Evolutionary conservation across 2,329 filamentous ascomycete genomes (phyloP).

Genomic region (Graphiopsis chlorocephala): DNA sequence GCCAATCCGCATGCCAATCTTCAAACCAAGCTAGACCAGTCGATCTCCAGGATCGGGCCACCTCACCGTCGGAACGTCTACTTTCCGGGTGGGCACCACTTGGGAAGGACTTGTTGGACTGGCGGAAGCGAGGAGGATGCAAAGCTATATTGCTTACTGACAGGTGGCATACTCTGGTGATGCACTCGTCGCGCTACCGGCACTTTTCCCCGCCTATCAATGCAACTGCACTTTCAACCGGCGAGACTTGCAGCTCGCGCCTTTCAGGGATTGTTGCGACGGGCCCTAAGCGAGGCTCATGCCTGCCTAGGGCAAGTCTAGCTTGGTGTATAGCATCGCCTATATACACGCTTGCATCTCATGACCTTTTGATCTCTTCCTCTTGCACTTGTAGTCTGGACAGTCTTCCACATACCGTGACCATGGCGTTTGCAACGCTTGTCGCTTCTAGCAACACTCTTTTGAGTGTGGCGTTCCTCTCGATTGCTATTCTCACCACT

Average conservation of each 20-base stretch:
- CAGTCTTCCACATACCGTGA: background rate
- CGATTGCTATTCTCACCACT: constrained; percentile 18
- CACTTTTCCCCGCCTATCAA: background rate
- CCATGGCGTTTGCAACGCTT: constrained; percentile 1
- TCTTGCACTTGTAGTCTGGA: background rate
- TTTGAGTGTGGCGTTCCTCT: background rate
- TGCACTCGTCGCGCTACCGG: background rate
- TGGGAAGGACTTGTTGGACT: no score
- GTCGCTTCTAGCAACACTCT: background rate
- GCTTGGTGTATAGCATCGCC: background rate
- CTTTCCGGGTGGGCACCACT: background rate
- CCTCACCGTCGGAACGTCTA: background rate
- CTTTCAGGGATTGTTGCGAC: background rate
- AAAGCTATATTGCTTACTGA: background rate
- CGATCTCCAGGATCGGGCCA: background rate
- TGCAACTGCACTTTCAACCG: background rate
- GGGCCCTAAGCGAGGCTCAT: background rate
- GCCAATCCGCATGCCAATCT: background rate
- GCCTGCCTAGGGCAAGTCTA: background rate
- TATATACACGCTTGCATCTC: background rate
- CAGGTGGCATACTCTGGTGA: background rate
- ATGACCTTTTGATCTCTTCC: background rate
- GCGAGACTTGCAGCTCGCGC: background rate
- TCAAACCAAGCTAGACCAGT: background rate
- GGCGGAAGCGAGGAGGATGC: background rate